Base-by-base conservation (phyloP, 2,329 filamentous ascomycete species). In the Alternaria panax region DNA sequence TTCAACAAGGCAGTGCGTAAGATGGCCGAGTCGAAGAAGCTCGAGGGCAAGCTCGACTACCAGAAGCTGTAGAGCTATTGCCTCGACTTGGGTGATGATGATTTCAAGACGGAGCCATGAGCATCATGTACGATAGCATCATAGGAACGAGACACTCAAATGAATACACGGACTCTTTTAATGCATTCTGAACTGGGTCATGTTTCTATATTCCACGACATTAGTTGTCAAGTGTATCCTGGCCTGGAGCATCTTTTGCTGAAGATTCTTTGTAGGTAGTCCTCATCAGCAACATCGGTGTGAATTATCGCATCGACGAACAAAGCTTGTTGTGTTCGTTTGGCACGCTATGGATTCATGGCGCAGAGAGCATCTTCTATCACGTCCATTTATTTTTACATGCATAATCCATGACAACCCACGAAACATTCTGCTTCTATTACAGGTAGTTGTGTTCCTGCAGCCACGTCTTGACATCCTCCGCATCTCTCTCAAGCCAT, bases 1-100 rank as follows among this genome's bases (percentile, higher is more conserved):
- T 97, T 98, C 88, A 99, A 97, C 85, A 97, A 97, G 83, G 95
- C 95, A 4, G 95, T 99, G 54, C 90, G 95, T 69, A 99, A 99
- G 87, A 91, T 99, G 69, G 93, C 92, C 16, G 95, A 99, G 81
- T 86, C 92, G 63, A 99, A 99, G 92, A 99, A 99, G 83, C 82
- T 99, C 72, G 95, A 99, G 81, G 94, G 95, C 80, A 98, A 98
- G 84, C 85, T 98, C 50, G 94, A 98, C 80, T 98, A 97, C 82
- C 90, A 96, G 87, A 97, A 97, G 83, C 84, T 97, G 81, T 97
- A 89, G 64, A 46, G 32, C 32, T 14, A 34, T 18, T 22, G 22
- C 30, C 42, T 11, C n/a, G 7, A 42, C 7, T 22, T 12, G 52
- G 7, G 20, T 36, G 48, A 47, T 57, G 32, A 25, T 56, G 46